Evolutionary conservation across 129 eudicot species (phyloP).

Genomic region (Rutidosis leptorrhynchoides): DNA sequence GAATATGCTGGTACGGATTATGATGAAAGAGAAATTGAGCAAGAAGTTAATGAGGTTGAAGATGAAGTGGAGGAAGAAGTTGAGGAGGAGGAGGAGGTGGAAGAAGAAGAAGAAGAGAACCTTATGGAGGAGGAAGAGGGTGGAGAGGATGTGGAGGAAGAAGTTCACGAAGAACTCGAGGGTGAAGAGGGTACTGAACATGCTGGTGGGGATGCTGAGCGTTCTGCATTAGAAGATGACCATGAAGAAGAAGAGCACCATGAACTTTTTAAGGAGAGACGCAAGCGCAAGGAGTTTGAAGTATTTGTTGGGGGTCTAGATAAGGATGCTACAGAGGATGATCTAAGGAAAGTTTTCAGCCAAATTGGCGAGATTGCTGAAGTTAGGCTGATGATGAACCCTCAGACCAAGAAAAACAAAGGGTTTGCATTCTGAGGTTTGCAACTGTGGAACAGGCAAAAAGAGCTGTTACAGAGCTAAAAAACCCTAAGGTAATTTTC

Average conservation of each 20-base stretch:
- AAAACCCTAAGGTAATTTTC: conserved; percentile 76
- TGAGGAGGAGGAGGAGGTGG: too few relatives aligned
- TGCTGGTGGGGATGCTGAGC: conserved; percentile 51
- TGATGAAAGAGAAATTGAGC: conserved; percentile 65
- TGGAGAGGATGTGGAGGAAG: conserved; percentile 79
- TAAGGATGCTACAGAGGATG: conserved; percentile 95
- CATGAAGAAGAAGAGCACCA: conserved; percentile 90
- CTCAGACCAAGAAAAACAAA: conserved; percentile 92
- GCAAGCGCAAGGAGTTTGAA: conserved; percentile 89
- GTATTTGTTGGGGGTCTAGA: conserved; percentile 96
- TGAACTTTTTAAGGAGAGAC: conserved; percentile 73
- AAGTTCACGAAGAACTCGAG: conserved; percentile 61
- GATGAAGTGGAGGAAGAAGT: conserved; percentile 55
- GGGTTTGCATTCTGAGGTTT: conserved; percentile 96
- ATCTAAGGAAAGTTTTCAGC: conserved; percentile 83
- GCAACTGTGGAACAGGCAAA: conserved; percentile 95
- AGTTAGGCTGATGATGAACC: conserved; percentile 93
- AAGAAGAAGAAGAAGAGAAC: too few relatives aligned
- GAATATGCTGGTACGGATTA: conserved; percentile 74
- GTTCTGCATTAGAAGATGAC: conserved; percentile 53
- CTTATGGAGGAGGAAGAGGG: conserved; percentile 64
- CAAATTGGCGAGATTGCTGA: conserved; percentile 86
- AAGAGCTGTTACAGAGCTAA: conserved; percentile 80
- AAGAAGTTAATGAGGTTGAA: conserved; percentile 58
- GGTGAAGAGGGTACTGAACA: conserved; percentile 42